Conservation (phyloP, 2,329 filamentous ascomycete species). For the Scortechinia acanthostroma region DNA sequence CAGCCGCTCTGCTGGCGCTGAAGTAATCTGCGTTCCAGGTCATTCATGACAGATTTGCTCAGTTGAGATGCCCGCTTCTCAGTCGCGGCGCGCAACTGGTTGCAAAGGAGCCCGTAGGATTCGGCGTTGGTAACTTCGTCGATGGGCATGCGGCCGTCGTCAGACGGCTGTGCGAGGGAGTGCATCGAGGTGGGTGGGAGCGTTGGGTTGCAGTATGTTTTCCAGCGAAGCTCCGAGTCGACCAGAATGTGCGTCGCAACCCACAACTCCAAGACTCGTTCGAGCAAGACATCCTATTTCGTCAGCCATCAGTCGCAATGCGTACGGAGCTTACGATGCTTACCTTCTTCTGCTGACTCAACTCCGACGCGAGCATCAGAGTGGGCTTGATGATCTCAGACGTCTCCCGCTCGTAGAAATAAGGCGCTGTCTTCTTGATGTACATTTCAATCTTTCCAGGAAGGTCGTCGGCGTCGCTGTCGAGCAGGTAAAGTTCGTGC, state of each 20-base stretch:
- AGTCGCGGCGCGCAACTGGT: slow-evolving; percentile 42
- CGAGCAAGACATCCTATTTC: slow-evolving; percentile 32
- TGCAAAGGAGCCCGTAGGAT: slow-evolving; percentile 38
- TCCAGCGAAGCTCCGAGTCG: slow-evolving; percentile 35
- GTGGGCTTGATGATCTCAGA: slow-evolving; percentile 42
- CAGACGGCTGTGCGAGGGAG: slow-evolving; percentile 21
- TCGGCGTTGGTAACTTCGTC: slow-evolving; percentile 24
- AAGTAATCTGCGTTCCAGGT: slow-evolving; percentile 49
- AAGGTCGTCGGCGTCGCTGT: slow-evolving; percentile 38
- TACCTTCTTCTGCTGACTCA: slow-evolving; percentile 26
- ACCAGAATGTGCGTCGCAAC: slow-evolving; percentile 43
- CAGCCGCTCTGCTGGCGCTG: slow-evolving; percentile 45
- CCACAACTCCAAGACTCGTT: slow-evolving; percentile 45
- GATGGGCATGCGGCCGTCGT: slow-evolving; percentile 26
- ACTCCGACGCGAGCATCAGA: slow-evolving; percentile 24
- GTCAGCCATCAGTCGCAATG: slow-evolving; percentile 5
- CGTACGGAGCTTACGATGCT: slow-evolving; percentile 5
- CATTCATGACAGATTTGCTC: slow-evolving; percentile 45
- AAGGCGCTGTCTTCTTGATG: slow-evolving; percentile 34
- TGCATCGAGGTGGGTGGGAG: slow-evolving; percentile 22
- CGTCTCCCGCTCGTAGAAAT: slow-evolving; percentile 36
- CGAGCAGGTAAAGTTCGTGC: slow-evolving; percentile 33
- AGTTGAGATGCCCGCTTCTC: slow-evolving; percentile 44
- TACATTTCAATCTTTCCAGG: slow-evolving; percentile 41
- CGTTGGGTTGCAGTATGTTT: slow-evolving; percentile 35